Evolutionary conservation across 257 asterid species (phyloP), one percentile per base, ranked within the genome.

Genomic region (Solanum neorickii): DNA sequence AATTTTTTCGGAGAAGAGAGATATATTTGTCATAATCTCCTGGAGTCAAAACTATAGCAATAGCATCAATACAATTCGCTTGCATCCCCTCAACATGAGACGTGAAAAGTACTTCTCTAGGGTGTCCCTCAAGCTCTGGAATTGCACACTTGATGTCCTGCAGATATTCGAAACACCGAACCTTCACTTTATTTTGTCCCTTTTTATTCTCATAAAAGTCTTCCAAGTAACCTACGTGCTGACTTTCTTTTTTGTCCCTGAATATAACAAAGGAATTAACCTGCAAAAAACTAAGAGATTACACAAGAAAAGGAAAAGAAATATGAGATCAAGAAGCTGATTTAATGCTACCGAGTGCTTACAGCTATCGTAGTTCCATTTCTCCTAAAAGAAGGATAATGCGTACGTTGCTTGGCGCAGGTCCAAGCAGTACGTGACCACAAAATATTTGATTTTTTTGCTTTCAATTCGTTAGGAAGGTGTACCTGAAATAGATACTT

Each of bases 361-460:
- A 94, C 96, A 16, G 87, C 65, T 89, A 94, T 92, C 52, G 76
- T 84, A 59, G 88, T 89, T 86, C 88, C 91, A 9, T 87, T 86
- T 87, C 87, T 76, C 89, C 59, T 41, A 80, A 93, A 90, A 72
- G 93, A 89, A 18, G 92, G 93, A 89, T 92, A 95, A 83, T 95
- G 98, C 88, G 86, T 90, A 66, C 91, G 95, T 90, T 89, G 86
- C 88, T 90, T 86, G 20, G 76, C 41, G 52, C 98, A 93, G 87
- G 80, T 83, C 90, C 88, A 90, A 86, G 92, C 90, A 70, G 90
- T 90, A 16, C 95, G 96, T 31, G 87, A 87, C 97, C 98, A 95
- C 77, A 59, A 52, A 31, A 90, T 89, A 66, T 89, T 90, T 78
- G 93, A 84, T 70, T 73, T 84, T 11, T 77, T 82, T 12, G 86